A percentile compares a stretch with the other conserved stretches of the same genome.
These are phyloP conservation scores for Aspergillus leporis DNA, from an alignment of 495 filamentous ascomycete species.

Conservation along the genomic window DNA sequence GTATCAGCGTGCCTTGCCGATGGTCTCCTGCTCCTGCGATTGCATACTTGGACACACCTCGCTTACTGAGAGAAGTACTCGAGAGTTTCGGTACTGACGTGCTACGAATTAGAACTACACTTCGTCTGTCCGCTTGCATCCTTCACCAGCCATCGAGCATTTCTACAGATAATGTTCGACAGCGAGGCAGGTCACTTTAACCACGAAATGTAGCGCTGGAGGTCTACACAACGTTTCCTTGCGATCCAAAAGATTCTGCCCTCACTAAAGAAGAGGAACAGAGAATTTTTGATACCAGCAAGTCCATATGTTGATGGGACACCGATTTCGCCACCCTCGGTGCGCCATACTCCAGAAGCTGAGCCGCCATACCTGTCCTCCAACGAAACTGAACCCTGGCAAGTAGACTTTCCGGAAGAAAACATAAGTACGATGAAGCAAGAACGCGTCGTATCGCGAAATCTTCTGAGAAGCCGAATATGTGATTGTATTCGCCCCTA, in stretches of 20 bases:
- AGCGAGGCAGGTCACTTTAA: background rate
- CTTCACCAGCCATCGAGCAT: background rate
- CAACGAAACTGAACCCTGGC: background rate
- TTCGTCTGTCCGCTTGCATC: background rate
- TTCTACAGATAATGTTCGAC: background rate
- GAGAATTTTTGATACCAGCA: background rate
- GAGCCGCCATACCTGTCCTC: background rate
- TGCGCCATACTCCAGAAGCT: background rate
- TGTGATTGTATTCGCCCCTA: conserved; percentile 13
- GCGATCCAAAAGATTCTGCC: background rate
- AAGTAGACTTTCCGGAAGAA: background rate
- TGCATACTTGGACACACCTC: too few relatives aligned
- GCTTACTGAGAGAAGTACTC: background rate
- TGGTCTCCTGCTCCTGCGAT: too few relatives aligned
- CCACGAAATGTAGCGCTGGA: background rate
- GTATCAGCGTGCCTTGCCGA: too few relatives aligned
- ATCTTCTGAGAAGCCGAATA: conserved; percentile 4
- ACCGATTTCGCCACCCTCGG: background rate
- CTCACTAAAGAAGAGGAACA: background rate
- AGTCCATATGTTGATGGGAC: background rate
- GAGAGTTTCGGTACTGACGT: background rate
- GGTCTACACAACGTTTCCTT: background rate
- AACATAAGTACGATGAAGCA: background rate
- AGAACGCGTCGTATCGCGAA: background rate
- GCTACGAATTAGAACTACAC: background rate